Evolutionary conservation across 495 filamentous ascomycete species (phyloP), one percentile per base, ranked within the genome.

Genomic region (Aspergillus bridgeri): DNA sequence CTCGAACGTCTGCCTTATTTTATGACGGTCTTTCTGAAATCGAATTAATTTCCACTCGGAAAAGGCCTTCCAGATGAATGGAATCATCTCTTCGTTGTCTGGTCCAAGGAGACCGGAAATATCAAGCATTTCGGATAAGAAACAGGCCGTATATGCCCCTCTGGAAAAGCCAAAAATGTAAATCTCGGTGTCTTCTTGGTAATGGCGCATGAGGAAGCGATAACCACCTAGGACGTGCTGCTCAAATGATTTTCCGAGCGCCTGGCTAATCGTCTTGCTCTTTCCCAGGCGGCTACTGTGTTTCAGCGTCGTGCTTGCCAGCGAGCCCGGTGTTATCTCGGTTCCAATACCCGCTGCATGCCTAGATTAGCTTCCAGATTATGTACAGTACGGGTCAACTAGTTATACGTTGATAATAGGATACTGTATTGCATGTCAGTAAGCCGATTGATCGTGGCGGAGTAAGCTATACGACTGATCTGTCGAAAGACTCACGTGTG

Each of bases 161-260:
- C 89, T 81, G 3, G 82, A 86, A 75, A 92, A 93, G 19, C 90
- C 89, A 53, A 92, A 91, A 58, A 92, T 80, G 55, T 75, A 83
- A 29, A 92, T 89, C 58, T 88, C 81, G 53, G 90, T 84, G 2
- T 86, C 88, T 0, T 80, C 76, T 15, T 75, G 69, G 67, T 92
- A 91, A 66, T 87, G 88, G 18, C 86, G 80, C 90, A 94, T 94
- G n/a, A 92, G 75, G 66, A 92, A 93, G 52, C 86, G 85, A 67
- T 93, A 94, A 3, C 88, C 89, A 6, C 82, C 89, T 43, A 92
- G 79, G 19, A 89, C 87, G 72, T 94, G 90, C 3, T 86, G 78
- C 57, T 84, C 86, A 58, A 92, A 92, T 0, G 86, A 88, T 0
- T 83, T 82, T 5, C 88, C 90, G 22, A 92, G 66, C 3, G 88